Conservation (phyloP, 306 rosid species). For the Abrus precatorius region DNA sequence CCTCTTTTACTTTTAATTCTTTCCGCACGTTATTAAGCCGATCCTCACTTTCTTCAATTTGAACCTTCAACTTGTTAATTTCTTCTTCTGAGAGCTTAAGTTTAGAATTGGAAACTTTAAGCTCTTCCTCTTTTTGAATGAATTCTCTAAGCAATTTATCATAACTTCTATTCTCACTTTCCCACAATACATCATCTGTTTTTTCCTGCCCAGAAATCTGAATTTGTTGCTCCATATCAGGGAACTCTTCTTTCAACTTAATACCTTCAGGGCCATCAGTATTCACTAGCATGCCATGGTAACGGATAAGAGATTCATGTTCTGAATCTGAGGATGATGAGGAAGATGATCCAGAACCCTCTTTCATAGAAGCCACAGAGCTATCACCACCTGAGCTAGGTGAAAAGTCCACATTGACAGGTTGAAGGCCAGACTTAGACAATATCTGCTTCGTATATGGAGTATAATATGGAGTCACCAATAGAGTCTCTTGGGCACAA, state of each 20-base stretch:
- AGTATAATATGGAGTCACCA: slow-evolving; percentile 66
- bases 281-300: slow-evolving; percentile 48
- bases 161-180: slow-evolving; percentile 45
- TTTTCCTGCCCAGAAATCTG: slow-evolving; percentile 46
- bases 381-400: slow-evolving; percentile 63
- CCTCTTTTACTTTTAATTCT: slow-evolving; percentile 56
- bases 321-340: slow-evolving; percentile 69
- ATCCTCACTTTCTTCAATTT: slow-evolving; percentile 51
- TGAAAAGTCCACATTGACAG: slow-evolving; percentile 57
- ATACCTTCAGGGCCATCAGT: slow-evolving; percentile 49
- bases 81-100: slow-evolving; percentile 62
- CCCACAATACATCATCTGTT: slow-evolving; percentile 29
- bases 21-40: slow-evolving; percentile 44
- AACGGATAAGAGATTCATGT: slow-evolving; percentile 50
- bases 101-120: slow-evolving; percentile 51
- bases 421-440: slow-evolving; percentile 51
- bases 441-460: slow-evolving; percentile 58
- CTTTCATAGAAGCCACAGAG: slow-evolving; percentile 62
- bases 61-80: slow-evolving; percentile 47
- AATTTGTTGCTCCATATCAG: slow-evolving; percentile 53
- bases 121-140: slow-evolving; percentile 54
- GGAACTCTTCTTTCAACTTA: slow-evolving; percentile 53
- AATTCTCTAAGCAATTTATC: slow-evolving; percentile 54
- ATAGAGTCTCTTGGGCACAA: slow-evolving; percentile 45
- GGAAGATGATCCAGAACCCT: slow-evolving; percentile 59